Conservation (phyloP, 2,329 filamentous ascomycete genomes). For the Sporothrix protearum region DNA sequence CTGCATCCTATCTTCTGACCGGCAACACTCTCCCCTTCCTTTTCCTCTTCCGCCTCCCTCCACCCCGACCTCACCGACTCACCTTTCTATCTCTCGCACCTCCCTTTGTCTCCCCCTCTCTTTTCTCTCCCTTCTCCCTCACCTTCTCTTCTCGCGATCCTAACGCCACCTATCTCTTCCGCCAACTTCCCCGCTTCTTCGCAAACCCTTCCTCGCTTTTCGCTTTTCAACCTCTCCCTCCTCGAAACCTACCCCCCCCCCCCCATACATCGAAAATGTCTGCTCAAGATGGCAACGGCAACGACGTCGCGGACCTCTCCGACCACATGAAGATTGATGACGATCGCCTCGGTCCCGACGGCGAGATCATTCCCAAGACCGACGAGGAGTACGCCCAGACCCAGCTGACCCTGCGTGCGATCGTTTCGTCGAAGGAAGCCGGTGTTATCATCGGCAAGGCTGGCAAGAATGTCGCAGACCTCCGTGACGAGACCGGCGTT, state of each 20-base stretch:
- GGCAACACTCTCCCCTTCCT: background rate
- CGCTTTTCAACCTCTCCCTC: constrained; percentile 20
- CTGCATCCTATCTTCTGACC: constrained; percentile 4
- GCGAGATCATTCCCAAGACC: constrained; percentile 79
- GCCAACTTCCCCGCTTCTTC: constrained; percentile 12
- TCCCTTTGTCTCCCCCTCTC: constrained; percentile 28
- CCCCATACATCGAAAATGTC: constrained; percentile 50
- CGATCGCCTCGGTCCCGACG: constrained; percentile 65
- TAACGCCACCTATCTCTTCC: background rate
- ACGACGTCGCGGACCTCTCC: constrained; percentile 58
- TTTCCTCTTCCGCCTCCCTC: background rate
- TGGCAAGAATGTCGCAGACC: constrained; percentile 95
- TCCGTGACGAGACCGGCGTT: constrained; percentile 95
- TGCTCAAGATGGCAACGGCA: constrained; percentile 59
- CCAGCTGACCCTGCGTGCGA: constrained; percentile 89
- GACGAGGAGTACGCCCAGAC: constrained; percentile 95
- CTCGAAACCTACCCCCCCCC: constrained; percentile 16
- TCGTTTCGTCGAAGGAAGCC: constrained; percentile 97
- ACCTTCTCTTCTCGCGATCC: constrained; percentile 2
- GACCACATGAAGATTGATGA: constrained; percentile 66
- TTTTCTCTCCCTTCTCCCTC: constrained; percentile 19
- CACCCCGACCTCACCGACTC: constrained; percentile 16
- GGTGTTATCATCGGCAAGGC: constrained; percentile 99
- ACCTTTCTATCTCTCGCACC: constrained; percentile 30
- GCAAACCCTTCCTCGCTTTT: constrained; percentile 24